Evolutionary conservation across 345 rosid genomes (phyloP).

Genomic region (Clausena lansium): DNA sequence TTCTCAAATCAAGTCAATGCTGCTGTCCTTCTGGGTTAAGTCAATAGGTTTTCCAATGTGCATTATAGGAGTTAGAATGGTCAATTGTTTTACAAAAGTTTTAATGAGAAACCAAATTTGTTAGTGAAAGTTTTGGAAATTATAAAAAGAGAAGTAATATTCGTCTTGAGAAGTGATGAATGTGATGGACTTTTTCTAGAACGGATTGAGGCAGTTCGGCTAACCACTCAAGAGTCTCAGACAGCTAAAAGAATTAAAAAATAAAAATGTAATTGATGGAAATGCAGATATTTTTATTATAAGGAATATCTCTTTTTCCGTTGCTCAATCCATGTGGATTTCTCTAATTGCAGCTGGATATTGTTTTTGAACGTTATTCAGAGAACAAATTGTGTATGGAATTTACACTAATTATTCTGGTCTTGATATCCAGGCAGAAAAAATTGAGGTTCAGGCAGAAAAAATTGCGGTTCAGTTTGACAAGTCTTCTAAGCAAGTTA

Average conservation of each 20-base stretch:
- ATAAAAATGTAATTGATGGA: neutral
- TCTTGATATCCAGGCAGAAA: conserved; percentile 52
- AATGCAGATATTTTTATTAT: neutral
- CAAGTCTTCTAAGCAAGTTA: conserved; percentile 89
- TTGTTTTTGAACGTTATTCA: neutral
- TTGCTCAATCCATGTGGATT: neutral
- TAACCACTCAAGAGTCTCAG: neutral
- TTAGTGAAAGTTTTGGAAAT: neutral
- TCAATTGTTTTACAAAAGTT: neutral
- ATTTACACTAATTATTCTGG: neutral
- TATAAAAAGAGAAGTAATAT: neutral
- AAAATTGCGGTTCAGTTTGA: conserved; percentile 81
- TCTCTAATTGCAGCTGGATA: neutral
- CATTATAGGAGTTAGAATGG: neutral
- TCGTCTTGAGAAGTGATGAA: neutral
- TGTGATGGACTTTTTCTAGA: neutral
- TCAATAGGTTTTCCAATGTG: neutral
- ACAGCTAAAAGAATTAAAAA: neutral
- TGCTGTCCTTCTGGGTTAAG: neutral
- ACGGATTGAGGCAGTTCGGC: neutral
- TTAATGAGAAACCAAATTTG: neutral
- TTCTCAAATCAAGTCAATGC: conserved; percentile 3
- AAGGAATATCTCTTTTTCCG: neutral
- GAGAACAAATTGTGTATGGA: neutral
- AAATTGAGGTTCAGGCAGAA: conserved; percentile 81